A percentile compares a stretch with the other conserved stretches of the same genome.
These are phyloP conservation scores for Rhodotorula sp. DNA, from an alignment of 1,284 basidiomycete species.

Conservation along the genomic window DNA sequence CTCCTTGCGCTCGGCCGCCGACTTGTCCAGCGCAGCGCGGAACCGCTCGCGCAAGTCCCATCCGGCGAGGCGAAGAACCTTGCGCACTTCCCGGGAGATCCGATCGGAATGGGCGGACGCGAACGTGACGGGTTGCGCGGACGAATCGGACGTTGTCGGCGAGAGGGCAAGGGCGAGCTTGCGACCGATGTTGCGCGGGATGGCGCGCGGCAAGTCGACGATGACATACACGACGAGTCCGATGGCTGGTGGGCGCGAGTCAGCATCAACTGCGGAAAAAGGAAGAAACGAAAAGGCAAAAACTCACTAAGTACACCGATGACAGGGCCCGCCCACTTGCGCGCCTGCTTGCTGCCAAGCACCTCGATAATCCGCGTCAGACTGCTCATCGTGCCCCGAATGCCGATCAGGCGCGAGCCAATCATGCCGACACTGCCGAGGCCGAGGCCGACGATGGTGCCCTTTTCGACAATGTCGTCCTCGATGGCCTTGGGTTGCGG, in stretches of 20 bases:
- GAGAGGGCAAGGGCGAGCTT: conserved; percentile 59
- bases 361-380: conserved; percentile 72
- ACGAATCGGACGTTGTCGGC: conserved; percentile 50
- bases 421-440: conserved; percentile 86
- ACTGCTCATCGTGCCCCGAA: conserved; percentile 74
- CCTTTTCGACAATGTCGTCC: conserved; percentile 61
- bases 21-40: conserved; percentile 73
- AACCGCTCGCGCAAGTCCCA: conserved; percentile 90
- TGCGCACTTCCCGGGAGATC: conserved; percentile 82
- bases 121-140: conserved; percentile 57
- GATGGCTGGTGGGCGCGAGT: conserved; percentile 53
- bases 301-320: conserved; percentile 62
- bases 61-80: conserved; percentile 86
- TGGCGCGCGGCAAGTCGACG: conserved; percentile 81
- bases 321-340: conserved; percentile 85
- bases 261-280: neutral
- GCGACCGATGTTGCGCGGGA: conserved; percentile 88
- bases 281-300: neutral
- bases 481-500: conserved; percentile 44
- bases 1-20: conserved; percentile 69
- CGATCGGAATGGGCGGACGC: conserved; percentile 69
- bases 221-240: conserved; percentile 81
- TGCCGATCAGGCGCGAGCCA: conserved; percentile 74
- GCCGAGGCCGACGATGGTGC: conserved; percentile 72
- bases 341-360: conserved; percentile 74